A percentile compares a stretch with the other conserved stretches of the same genome.
Evolutionary conservation across 495 filamentous ascomycete species (phyloP).

Genomic region (Entonaema liquescens): DNA sequence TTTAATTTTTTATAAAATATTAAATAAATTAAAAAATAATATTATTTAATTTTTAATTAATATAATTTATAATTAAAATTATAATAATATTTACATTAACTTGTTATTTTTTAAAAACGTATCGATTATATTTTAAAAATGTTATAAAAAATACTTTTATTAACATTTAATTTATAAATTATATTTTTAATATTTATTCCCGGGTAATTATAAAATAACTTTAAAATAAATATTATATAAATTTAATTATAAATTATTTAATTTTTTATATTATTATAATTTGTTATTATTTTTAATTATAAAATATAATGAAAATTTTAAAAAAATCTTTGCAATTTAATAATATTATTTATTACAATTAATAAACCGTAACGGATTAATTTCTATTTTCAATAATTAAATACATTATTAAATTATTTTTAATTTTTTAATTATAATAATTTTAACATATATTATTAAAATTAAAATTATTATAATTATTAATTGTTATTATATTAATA

Average conservation of each 20-base stretch:
- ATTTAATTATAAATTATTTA: too few species aligned
- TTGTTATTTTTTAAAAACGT: too few species aligned
- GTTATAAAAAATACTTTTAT: too few species aligned
- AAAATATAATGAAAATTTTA: too few species aligned
- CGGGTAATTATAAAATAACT: too few species aligned
- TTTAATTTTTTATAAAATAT: not conserved
- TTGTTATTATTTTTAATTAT: too few species aligned
- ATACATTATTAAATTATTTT: not conserved
- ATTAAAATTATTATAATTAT: not conserved
- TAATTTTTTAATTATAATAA: not conserved
- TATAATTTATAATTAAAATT: slow-evolving; percentile 1
- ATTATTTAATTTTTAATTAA: not conserved
- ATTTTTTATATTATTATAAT: too few species aligned
- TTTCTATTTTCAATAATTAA: not conserved
- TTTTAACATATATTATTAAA: not conserved
- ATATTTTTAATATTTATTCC: too few species aligned
- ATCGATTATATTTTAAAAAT: too few species aligned
- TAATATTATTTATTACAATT: not conserved
- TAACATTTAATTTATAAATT: too few species aligned
- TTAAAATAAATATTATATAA: too few species aligned
- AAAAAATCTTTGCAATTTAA: not conserved
- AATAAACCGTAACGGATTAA: not conserved
- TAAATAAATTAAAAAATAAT: not conserved
- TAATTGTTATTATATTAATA: not conserved
- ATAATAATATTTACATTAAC: not conserved